Evolutionary conservation across 2,329 filamentous ascomycete species (phyloP), one percentile per base, ranked within the genome.

Genomic region (Talaromyces sp.): DNA sequence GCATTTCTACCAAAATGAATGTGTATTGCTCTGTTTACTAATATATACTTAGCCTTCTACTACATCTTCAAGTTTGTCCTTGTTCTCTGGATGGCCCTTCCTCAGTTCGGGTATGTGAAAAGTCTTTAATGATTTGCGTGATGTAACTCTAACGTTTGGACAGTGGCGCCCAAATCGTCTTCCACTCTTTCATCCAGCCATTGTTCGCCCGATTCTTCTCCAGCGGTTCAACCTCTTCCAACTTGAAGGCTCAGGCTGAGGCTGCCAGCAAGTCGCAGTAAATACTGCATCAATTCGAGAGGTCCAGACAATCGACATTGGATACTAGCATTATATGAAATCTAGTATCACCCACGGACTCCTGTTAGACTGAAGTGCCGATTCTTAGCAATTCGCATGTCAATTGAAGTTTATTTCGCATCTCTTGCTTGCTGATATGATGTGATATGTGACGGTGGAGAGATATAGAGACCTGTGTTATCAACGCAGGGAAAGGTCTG

Each of bases 61-160:
- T 99, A 92, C 83, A 94, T 93, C 78, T 98, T 99, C 90, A 99
- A 99, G 87, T 97, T 99, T 78, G 84, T 96, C 77, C 90, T 98
- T 79, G 86, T 98, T 74, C 89, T 99, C 79, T 99, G 95, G 95
- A 93, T 99, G 83, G 89, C 94, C 73, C 92, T 99, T 75, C 95
- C 95, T 79, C 87, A 91, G 80, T 97, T 96, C 84, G 85, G 85
- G 94, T 97, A 89, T 78, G 90, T 83, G 50, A 35, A 22, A 60
- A 58, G 27, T 27, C 59, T 52, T 39, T 68, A 73, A 33, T 76
- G 69, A 68, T 37, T 6, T 39, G 14, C 13, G 9, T n/a, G 22
- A 13, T 3, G 1, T 19, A 14, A 41, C 8, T n/a, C 62, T 68
- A 43, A 70, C 63, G 41, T 56, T 19, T 24, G 57, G 45, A 70